Evolutionary conservation across 1,139 yeast species (phyloP).

Genomic region (Taphrina deformans): DNA sequence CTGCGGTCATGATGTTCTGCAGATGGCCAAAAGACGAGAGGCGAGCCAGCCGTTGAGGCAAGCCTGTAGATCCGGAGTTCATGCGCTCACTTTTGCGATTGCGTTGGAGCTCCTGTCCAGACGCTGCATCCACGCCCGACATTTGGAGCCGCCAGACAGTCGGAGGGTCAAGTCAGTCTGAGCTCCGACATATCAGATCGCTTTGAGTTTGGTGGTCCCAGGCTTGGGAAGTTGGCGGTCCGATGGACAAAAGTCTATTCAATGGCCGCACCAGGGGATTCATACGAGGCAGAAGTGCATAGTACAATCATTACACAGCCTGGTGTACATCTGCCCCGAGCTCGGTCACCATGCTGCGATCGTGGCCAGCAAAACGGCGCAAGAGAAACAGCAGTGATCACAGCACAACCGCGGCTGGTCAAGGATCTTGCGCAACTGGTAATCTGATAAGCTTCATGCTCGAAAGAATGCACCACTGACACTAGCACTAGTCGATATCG

Average conservation of each 20-base stretch:
- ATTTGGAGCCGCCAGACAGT: no score
- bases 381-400: neutral
- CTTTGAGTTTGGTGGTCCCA: slow-evolving; percentile 1
- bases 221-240: neutral
- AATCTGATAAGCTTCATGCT: neutral
- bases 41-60: neutral
- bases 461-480: neutral
- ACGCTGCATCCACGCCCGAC: no score
- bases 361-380: neutral
- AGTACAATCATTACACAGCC: neutral
- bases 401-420: neutral
- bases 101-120: neutral
- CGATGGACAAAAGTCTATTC: no score
- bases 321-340: neutral
- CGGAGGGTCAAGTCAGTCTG: no score
- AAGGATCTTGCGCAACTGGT: neutral
- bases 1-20: no score
- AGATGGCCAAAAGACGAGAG: no score
- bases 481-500: neutral
- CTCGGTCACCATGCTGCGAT: neutral
- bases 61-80: neutral
- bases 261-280: no score
- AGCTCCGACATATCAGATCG: slow-evolving; percentile 20
- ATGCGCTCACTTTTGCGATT: neutral
- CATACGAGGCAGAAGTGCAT: no score